A percentile compares a stretch with the other conserved stretches of the same genome.
phyloP scores from a whole-genome alignment of 2,329 filamentous ascomycete genomes.

The Cladophialophora bantiana region DNA sequence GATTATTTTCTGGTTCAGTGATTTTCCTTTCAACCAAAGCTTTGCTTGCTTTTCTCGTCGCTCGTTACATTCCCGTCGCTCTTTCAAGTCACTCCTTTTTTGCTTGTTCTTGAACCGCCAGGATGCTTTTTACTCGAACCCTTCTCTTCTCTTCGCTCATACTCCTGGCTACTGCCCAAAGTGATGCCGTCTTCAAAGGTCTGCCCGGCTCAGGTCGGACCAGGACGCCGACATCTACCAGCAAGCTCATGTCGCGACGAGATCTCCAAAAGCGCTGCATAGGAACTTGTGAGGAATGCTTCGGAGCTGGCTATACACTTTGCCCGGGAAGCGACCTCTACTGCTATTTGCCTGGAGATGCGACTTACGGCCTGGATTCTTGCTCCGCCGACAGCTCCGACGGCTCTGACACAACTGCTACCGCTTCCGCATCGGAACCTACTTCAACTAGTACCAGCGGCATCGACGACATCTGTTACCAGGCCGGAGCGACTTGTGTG shows the following conservation, averaged over 20 bases:
- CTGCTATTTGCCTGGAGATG: slow-evolving; percentile 36
- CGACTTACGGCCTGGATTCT: slow-evolving; percentile 33
- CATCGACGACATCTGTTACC: slow-evolving; percentile 25
- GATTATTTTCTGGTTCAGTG: background rate
- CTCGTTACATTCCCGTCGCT: slow-evolving; percentile 12
- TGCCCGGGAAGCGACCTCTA: slow-evolving; percentile 30
- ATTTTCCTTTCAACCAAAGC: background rate
- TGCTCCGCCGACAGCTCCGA: slow-evolving; percentile 19
- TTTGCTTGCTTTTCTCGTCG: slow-evolving; percentile 1
- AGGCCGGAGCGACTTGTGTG: slow-evolving; percentile 33
- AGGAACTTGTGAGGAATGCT: slow-evolving; percentile 36
- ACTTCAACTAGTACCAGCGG: slow-evolving; percentile 25
- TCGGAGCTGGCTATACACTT: slow-evolving; percentile 35
- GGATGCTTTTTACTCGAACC: slow-evolving; percentile 30
- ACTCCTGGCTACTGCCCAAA: slow-evolving; percentile 25
- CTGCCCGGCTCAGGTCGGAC: slow-evolving; percentile 17
- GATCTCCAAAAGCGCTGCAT: slow-evolving; percentile 33
- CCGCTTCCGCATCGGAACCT: slow-evolving; percentile 12
- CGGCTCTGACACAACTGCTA: slow-evolving; percentile 11
- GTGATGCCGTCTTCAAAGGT: slow-evolving; percentile 27
- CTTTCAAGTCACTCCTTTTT: slow-evolving; percentile 19
- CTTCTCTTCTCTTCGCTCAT: slow-evolving; percentile 27
- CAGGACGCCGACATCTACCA: slow-evolving; percentile 16
- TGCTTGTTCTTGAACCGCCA: slow-evolving; percentile 13
- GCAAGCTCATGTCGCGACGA: slow-evolving; percentile 27